Percentiles rank a stretch among this genome's conserved stretches.
phyloP scores from a whole-genome alignment of 2,329 filamentous ascomycete species.

The Trichophyton rubrum region DNA sequence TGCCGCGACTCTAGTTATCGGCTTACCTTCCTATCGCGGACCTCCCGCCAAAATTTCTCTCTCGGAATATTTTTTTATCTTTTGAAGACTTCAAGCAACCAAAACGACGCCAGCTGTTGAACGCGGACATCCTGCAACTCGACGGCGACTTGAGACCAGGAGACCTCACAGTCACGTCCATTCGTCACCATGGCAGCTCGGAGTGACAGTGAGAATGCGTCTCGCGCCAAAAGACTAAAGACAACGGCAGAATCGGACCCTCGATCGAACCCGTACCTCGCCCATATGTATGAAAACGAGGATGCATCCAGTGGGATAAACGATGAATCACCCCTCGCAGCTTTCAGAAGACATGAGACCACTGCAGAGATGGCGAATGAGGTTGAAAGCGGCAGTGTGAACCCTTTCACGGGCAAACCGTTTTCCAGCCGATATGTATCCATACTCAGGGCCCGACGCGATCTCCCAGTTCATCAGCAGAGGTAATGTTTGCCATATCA shows the following conservation, averaged over 20 bases:
- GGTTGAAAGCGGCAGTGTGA: constrained; percentile 68
- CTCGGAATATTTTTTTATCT: background rate
- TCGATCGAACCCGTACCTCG: constrained; percentile 71
- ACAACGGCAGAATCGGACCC: constrained; percentile 40
- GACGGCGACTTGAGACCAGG: background rate
- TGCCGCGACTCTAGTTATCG: constrained; percentile 11
- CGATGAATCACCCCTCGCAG: constrained; percentile 41
- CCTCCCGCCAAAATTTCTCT: background rate
- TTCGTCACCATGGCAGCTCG: background rate
- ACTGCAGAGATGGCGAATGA: constrained; percentile 60
- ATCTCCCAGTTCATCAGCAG: constrained; percentile 85
- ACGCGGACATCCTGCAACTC: background rate
- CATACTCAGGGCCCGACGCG: constrained; percentile 71
- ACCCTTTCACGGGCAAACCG: constrained; percentile 68
- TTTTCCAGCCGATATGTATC: constrained; percentile 79
- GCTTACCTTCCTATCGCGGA: constrained; percentile 19
- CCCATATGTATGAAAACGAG: constrained; percentile 63
- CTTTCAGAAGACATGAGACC: constrained; percentile 63
- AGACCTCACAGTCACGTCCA: background rate
- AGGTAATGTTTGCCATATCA: constrained; percentile 40
- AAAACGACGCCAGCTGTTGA: background rate
- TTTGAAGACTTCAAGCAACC: background rate
- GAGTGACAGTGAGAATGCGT: constrained; percentile 37
- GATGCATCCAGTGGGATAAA: constrained; percentile 22
- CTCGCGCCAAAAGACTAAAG: constrained; percentile 45